Percentiles rank a stretch among this genome's conserved stretches.
Evolutionary conservation across 1,284 basidiomycete species (phyloP).

Genomic region (Abortiporus biennis): DNA sequence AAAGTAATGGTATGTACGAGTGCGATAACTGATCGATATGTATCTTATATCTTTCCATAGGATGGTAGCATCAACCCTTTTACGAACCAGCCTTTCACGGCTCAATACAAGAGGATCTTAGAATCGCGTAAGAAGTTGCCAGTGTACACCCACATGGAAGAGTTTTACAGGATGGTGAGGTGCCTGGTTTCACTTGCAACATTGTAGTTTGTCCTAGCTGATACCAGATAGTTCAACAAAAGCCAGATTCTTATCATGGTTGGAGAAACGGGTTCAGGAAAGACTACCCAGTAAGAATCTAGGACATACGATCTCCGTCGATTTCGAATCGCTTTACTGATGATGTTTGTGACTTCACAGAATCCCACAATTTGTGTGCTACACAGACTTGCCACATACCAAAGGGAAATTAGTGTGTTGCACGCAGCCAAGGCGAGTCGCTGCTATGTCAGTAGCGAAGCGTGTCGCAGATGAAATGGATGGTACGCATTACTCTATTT

Average conservation of each 20-base stretch:
- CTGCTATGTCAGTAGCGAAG: constrained; percentile 97
- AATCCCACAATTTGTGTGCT: constrained; percentile 95
- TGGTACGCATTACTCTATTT: constrained; percentile 45
- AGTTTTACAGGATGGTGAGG: constrained; percentile 82
- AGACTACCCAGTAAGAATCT: constrained; percentile 85
- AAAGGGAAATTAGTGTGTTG: constrained; percentile 92
- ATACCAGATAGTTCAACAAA: constrained; percentile 58
- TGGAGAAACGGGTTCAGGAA: constrained; percentile 97
- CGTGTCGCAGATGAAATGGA: constrained; percentile 99
- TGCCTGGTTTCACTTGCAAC: not conserved
- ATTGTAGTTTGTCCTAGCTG: constrained; percentile 11
- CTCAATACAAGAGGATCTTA: constrained; percentile 85
- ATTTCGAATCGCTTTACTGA: too few relatives aligned
- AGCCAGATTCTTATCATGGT: constrained; percentile 95
- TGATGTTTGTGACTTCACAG: constrained; percentile 12
- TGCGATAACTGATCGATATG: constrained; percentile 18
- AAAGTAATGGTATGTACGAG: constrained; percentile 46
- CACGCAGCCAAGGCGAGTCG: constrained; percentile 95
- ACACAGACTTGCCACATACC: constrained; percentile 86
- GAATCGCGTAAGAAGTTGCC: constrained; percentile 84
- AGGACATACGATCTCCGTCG: constrained; percentile 12
- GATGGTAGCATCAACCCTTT: constrained; percentile 88
- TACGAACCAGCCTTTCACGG: constrained; percentile 71
- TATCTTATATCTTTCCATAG: constrained; percentile 30
- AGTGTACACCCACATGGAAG: constrained; percentile 90